Percentiles rank a stretch among this genome's conserved stretches.
These are phyloP conservation scores for Botrytis tulipae DNA, from an alignment of 2,329 filamentous ascomycete species.

Conservation along the genomic window DNA sequence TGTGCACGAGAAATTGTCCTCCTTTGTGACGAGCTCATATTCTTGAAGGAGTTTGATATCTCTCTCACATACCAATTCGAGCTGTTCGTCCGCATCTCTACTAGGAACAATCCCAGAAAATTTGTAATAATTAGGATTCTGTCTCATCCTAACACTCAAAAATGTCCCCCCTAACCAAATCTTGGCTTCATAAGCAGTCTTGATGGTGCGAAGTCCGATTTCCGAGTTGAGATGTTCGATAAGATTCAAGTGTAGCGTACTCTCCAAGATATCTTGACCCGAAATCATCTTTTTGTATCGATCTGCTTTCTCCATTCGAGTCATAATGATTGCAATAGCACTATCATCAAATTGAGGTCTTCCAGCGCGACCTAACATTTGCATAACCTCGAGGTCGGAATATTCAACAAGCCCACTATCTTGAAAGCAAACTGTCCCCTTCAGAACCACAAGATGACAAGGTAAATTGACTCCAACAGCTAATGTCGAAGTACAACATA, in stretches of 20 bases:
- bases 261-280: constrained; percentile 72
- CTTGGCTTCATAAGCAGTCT: constrained; percentile 61
- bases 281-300: constrained; percentile 73
- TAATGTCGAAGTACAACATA: constrained; percentile 84
- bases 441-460: constrained; percentile 79
- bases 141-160: constrained; percentile 68
- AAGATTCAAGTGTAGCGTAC: constrained; percentile 73
- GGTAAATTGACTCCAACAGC: constrained; percentile 82
- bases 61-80: constrained; percentile 69
- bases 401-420: constrained; percentile 65
- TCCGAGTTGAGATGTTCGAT: constrained; percentile 85
- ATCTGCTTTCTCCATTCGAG: constrained; percentile 59
- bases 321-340: constrained; percentile 78
- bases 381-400: constrained; percentile 81
- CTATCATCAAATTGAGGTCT: constrained; percentile 78
- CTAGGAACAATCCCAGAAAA: constrained; percentile 53
- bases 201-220: constrained; percentile 72
- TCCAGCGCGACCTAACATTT: constrained; percentile 84
- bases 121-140: constrained; percentile 70
- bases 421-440: constrained; percentile 70
- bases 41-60: constrained; percentile 66
- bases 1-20: constrained; percentile 55
- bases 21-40: constrained; percentile 52
- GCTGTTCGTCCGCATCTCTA: constrained; percentile 57
- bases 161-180: constrained; percentile 78